Evolutionary conservation across 129 eudicot species (phyloP), one percentile per base, ranked within the genome.

Genomic region (Smallanthus sonchifolius): DNA sequence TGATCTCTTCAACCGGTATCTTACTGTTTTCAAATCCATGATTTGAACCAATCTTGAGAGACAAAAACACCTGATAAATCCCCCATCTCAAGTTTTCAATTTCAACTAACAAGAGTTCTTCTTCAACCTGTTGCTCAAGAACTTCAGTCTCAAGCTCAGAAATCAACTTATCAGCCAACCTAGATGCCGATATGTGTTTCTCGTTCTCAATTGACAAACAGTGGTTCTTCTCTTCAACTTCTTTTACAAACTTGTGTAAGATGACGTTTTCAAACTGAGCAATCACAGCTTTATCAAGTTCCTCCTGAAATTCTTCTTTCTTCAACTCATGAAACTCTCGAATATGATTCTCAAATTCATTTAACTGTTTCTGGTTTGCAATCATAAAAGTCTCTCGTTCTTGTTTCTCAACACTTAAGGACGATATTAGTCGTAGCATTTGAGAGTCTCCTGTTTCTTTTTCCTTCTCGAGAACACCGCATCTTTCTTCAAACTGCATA

Each of bases 121-220:
- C 89, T 85, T 95, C 99, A 11, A 91, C 94, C 78, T 91, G 88
- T 59, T 91, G 97, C 82, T 91, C 96, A 4, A 95, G 91, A 79
- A 83, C 88, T 70, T 95, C 97, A 28, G 82, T 84, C 87, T 95
- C 97, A 37, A 95, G 84, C 83, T 95, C 99, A 0, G 87, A 79
- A 65, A 95, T 88, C 83, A 91, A 45, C 40, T 85, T 81, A 62
- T 95, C 96, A 0, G 96, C 82, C 75, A 87, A 79, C 73, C 91
- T 95, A 4, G 97, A 86, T 13, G 90, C 90, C 61, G 88, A 91
- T 0, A 85, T 83, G 34, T 95, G 97, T 77, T 84, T 88, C 69
- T 95, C 96, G 30, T 88, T 83, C 77, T 91, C 97, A 0, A 83
- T 63, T 64, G 81, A 52, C 40, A 95, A 83, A 20, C 81, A 69